A percentile compares a stretch with the other conserved stretches of the same genome.
phyloP scores from a whole-genome alignment of 148 eudicot species.

The Euryodendron excelsum region DNA sequence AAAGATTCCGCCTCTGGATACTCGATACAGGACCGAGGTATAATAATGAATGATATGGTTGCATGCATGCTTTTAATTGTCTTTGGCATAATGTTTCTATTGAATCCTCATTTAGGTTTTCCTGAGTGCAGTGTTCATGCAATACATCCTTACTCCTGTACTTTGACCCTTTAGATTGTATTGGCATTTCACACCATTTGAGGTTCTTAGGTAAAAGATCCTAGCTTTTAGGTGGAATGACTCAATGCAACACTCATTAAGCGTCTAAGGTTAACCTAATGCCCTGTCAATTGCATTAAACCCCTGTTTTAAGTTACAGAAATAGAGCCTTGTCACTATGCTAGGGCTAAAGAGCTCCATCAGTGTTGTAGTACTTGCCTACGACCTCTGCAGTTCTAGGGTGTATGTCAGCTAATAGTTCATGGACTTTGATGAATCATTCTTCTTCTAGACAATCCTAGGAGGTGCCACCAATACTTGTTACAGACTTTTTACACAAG shows the following conservation, averaged over 20 bases:
- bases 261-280: not conserved
- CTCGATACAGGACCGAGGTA: constrained; percentile 86
- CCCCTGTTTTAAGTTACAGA: not conserved
- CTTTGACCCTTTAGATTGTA: not conserved
- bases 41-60: not conserved
- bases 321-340: not conserved
- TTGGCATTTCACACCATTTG: not conserved
- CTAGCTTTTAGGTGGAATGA: not conserved
- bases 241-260: not conserved
- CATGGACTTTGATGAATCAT: not conserved
- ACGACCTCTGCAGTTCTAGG: not conserved
- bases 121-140: not conserved
- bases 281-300: not conserved
- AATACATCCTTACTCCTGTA: not conserved
- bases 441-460: too few species aligned
- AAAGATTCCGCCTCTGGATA: constrained; percentile 68
- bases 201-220: not conserved
- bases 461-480: too few species aligned
- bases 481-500: not conserved
- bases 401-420: not conserved
- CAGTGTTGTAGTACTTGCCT: not conserved
- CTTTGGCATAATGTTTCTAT: not conserved
- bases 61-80: not conserved
- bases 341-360: not conserved
- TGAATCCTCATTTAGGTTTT: not conserved